Evolutionary conservation across 2,329 filamentous ascomycete species (phyloP), one percentile per base, ranked within the genome.

Genomic region (Trichoderma hamatum): DNA sequence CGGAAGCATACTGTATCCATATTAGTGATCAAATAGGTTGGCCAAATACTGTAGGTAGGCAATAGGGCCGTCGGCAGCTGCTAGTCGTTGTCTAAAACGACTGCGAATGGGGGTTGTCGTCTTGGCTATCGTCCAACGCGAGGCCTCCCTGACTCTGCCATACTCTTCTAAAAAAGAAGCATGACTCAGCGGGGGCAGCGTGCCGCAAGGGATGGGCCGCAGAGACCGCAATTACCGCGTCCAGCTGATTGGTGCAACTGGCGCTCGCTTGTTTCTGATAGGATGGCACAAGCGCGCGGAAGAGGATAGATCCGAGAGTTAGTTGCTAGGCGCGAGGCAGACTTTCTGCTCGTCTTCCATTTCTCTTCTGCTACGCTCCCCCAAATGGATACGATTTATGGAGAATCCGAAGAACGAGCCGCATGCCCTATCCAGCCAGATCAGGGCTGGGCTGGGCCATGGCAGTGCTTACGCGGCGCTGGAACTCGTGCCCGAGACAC

Each of bases 261-360:
- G 32, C 49, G 61, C 61, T 43, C 32, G 49, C 26, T 26, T n/a
- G 24, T 11, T 5, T 55, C 32, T 55, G 61, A 55, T 64, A 43
- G 61, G 61, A 5, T 36, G 21, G 36, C 39, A n/a, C 39, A 64
- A 51, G 28, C 61, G 61, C 61, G 61, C 61, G 61, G 61, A 55
- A 64, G 51, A 55, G 34, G 30, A 64, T 34, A 64, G 61, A 64
- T 64, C 61, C 61, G 61, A 34, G 21, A 21, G 16, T 43, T 43
- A 62, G 59, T 10, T 46, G 21, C 13, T 13, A 43, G 36, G 34
- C 13, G 61, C 61, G 49, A 64, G 61, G 61, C 61, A 64, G 61
- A 64, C 13, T 64, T 54, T 16, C 9, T 30, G 19, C 46, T 3
- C n/a, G n/a, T 49, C 26, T 54, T 55, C 26, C 26, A 30, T 55